Evolutionary conservation across 305 asterid genomes (phyloP).

Genomic region (Ilex paraguariensis): DNA sequence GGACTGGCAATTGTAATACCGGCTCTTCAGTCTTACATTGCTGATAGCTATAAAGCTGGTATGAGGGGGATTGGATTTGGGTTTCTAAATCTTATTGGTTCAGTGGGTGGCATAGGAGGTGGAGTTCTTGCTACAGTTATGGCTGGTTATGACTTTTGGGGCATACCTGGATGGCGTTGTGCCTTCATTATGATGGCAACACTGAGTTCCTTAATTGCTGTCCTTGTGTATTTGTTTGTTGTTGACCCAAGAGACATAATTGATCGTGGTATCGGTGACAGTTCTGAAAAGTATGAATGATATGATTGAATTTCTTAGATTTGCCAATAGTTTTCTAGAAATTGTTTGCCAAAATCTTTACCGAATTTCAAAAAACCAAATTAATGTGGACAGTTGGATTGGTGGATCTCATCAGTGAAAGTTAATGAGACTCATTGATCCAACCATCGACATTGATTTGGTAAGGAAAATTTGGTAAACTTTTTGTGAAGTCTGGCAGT

Average conservation of each 20-base stretch:
- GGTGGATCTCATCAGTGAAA: no score
- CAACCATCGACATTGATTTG: no score
- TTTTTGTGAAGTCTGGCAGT: no score
- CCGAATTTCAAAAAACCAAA: no score
- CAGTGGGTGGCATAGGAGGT: constrained; percentile 94
- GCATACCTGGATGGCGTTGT: constrained; percentile 88
- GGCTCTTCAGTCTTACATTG: constrained; percentile 87
- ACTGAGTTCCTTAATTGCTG: constrained; percentile 68
- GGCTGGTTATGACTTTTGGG: constrained; percentile 78
- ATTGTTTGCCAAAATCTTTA: no score
- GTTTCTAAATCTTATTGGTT: constrained; percentile 72
- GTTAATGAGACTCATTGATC: no score
- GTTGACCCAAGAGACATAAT: constrained; percentile 57
- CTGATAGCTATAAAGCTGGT: constrained; percentile 81
- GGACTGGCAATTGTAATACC: constrained; percentile 97
- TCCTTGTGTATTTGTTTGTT: constrained; percentile 72
- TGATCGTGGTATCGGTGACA: constrained; percentile 32
- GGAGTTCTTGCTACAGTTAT: constrained; percentile 95
- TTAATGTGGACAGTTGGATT: no score
- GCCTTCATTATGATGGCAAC: constrained; percentile 74
- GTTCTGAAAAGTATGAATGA: constrained; percentile 52
- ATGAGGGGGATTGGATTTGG: constrained; percentile 92
- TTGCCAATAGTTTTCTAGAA: no score
- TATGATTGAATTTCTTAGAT: background rate
- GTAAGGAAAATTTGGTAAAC: no score